Base-by-base conservation (phyloP, 2,329 filamentous ascomycete species). In the Decorospora gaudefroyi region DNA sequence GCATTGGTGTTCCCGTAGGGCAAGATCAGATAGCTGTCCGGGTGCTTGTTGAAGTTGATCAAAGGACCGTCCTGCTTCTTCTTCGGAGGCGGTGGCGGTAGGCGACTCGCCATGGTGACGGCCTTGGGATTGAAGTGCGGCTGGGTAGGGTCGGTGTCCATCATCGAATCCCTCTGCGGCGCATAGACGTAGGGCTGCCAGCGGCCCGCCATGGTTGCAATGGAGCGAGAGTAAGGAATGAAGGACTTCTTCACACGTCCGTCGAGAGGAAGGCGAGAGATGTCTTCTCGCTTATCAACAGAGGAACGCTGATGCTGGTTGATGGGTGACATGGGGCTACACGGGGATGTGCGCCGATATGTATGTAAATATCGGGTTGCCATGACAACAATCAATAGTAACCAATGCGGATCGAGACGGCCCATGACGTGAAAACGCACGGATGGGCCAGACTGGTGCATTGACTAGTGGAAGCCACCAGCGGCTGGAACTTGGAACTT, bases 121-220 rank as follows among this genome's bases (percentile, higher is more conserved):
- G 88, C 87, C 70, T 91, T 95, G 34, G 92, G 91, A 62, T 96
- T 90, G 71, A 95, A 95, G n/a, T 74, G 62, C 62, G 74, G 68
- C 69, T 65, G 66, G 11, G 37, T 35, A 16, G 43, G 43, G 73
- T 66, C 74, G 79, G 76, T 57, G 68, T 72, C 36, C 67, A 71
- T 78, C 68, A 72, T 79, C 33, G 76, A 73, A 64, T 82, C 77
- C 59, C 76, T 65, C 46, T 64, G 51, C 17, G 63, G 49, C 52
- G 79, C 61, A 72, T 93, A 93, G 70, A 92, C 78, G 74, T 86
- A 93, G 42, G 88, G 88, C 70, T 81, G 80, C 62, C 77, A 74
- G 63, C 76, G 77, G 60, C 64, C 64, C 55, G 59, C 47, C 61
- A 74, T 75, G 63, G 42, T 61, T 51, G 56, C 29, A 42, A 55